Evolutionary conservation across 2,329 filamentous ascomycete genomes (phyloP).

Genomic region (Dryadomyces sulphureus): DNA sequence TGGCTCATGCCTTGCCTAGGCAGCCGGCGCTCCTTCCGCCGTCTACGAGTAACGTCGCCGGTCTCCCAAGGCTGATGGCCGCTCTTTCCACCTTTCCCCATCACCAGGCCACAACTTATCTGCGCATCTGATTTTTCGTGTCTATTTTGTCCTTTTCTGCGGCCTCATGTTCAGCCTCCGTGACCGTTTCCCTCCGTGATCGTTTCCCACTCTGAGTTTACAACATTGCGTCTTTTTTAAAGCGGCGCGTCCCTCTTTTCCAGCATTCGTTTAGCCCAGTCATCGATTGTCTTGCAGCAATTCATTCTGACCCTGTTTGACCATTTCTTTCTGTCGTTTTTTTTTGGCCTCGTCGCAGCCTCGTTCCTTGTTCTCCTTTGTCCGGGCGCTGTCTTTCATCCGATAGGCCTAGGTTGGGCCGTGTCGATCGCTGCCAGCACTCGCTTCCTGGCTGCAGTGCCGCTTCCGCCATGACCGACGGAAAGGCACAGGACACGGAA

Average conservation of each 20-base stretch:
- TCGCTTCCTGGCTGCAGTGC: background rate
- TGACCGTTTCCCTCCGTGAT: too few relatives aligned
- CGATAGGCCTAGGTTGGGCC: too few relatives aligned
- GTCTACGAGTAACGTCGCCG: background rate
- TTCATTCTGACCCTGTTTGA: too few relatives aligned
- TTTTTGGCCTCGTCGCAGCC: too few relatives aligned
- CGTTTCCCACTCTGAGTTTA: too few relatives aligned
- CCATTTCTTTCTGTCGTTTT: too few relatives aligned
- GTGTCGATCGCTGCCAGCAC: too few relatives aligned
- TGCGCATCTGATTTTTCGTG: background rate
- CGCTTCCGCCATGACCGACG: slow-evolving; percentile 27
- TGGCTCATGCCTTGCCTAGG: slow-evolving; percentile 11
- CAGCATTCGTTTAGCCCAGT: too few relatives aligned
- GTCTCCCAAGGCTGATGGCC: background rate
- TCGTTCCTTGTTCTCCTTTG: background rate
- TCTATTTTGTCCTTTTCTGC: background rate
- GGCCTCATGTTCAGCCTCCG: background rate
- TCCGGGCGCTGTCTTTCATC: too few relatives aligned
- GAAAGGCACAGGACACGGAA: slow-evolving; percentile 12
- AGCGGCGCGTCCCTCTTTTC: too few relatives aligned
- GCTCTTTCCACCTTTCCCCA: background rate
- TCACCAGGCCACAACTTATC: background rate
- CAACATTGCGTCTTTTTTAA: too few relatives aligned
- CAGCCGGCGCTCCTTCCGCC: slow-evolving; percentile 11
- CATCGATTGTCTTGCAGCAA: too few relatives aligned